These are phyloP conservation scores for Ascochyta fabae DNA, from an alignment of 2,329 filamentous ascomycete species.

Conservation along the genomic window DNA sequence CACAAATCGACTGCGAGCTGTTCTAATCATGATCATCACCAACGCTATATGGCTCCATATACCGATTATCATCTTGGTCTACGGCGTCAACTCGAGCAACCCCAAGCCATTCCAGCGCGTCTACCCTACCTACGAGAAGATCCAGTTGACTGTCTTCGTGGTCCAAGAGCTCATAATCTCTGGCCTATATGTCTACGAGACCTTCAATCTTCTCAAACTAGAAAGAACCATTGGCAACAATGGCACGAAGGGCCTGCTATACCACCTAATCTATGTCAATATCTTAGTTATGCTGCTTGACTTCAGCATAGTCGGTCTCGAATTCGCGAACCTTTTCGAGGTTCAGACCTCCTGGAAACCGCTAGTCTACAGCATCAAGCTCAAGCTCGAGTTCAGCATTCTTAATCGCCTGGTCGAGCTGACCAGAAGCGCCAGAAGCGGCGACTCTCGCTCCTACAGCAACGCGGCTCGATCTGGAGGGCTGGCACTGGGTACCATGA, in stretches of 20 bases:
- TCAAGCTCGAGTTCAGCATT: constrained; percentile 62
- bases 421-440: constrained; percentile 20
- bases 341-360: constrained; percentile 43
- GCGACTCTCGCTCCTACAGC: constrained; percentile 20
- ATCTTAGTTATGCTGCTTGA: constrained; percentile 32
- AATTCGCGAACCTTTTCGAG: constrained; percentile 27
- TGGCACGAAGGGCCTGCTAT: constrained; percentile 19
- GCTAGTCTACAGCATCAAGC: constrained; percentile 52
- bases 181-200: constrained; percentile 60
- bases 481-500: constrained; percentile 23
- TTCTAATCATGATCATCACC: constrained; percentile 63
- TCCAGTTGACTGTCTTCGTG: constrained; percentile 51
- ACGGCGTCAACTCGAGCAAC: constrained; percentile 53
- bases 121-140: constrained; percentile 50
- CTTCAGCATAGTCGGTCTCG: constrained; percentile 29
- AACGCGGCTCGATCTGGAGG: constrained; percentile 11
- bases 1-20: constrained; percentile 52
- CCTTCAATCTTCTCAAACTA: constrained; percentile 22
- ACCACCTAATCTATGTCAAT: constrained; percentile 32
- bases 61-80: constrained; percentile 60
- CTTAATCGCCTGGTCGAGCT: constrained; percentile 47
- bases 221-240: constrained; percentile 24
- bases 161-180: constrained; percentile 47
- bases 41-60: constrained; percentile 61
- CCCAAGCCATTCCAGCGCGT: constrained; percentile 32